These are phyloP conservation scores for Leccinum barrowsii DNA, from an alignment of 768 basidiomycete species.

Conservation along the genomic window DNA sequence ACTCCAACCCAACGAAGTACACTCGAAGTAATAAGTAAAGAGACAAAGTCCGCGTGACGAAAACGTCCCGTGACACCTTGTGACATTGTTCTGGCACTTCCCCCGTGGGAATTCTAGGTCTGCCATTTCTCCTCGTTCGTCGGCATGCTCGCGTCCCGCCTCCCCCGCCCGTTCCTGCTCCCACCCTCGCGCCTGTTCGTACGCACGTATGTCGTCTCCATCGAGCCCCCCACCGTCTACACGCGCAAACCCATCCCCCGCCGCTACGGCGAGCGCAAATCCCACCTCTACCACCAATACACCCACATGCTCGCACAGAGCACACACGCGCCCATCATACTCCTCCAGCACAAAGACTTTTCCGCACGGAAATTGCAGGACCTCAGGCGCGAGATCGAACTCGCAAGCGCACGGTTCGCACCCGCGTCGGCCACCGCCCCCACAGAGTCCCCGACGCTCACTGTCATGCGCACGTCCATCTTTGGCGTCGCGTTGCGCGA, in stretches of 20 bases:
- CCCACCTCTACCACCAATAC: slow-evolving; percentile 79
- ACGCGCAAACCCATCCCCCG: slow-evolving; percentile 58
- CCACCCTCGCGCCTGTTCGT: slow-evolving; percentile 1
- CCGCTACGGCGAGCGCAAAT: slow-evolving; percentile 74
- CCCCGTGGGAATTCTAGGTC: too few species aligned
- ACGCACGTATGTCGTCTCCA: slow-evolving; percentile 55
- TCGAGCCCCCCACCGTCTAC: slow-evolving; percentile 48
- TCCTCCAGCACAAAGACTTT: slow-evolving; percentile 79
- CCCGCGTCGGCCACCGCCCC: slow-evolving; percentile 25
- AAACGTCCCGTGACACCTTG: slow-evolving; percentile 18
- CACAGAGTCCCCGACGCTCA: slow-evolving; percentile 48
- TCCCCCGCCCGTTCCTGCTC: neutral
- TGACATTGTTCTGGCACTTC: slow-evolving; percentile 13
- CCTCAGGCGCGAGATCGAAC: slow-evolving; percentile 64
- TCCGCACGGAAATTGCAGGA: slow-evolving; percentile 61
- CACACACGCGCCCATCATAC: slow-evolving; percentile 58
- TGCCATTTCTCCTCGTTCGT: neutral
- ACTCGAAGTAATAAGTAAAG: slow-evolving; percentile 17
- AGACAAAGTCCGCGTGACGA: slow-evolving; percentile 27
- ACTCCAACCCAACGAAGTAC: slow-evolving; percentile 17
- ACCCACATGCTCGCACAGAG: slow-evolving; percentile 61
- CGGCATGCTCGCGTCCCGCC: slow-evolving; percentile 13
- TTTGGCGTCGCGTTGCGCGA: slow-evolving; percentile 76
- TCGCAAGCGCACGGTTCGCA: slow-evolving; percentile 45
- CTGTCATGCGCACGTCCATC: slow-evolving; percentile 71